Conservation (phyloP, 2,329 filamentous ascomycete species). For the Fusarium sarcochroum region DNA sequence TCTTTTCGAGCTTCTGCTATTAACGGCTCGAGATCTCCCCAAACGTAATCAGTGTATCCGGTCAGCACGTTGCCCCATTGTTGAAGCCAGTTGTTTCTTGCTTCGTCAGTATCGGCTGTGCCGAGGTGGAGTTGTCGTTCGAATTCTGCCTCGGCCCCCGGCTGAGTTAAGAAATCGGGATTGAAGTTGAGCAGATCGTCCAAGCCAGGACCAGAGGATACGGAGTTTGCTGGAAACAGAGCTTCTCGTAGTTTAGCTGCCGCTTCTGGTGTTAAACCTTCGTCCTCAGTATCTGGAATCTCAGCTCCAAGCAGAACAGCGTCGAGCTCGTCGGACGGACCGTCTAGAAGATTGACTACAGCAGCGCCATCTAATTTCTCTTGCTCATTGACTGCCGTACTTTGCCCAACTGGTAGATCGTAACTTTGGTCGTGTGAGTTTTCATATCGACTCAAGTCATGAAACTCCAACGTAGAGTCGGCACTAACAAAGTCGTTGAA, state of each 20-base stretch:
- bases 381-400: constrained; percentile 30
- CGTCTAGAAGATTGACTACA: constrained; percentile 56
- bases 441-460: constrained; percentile 4
- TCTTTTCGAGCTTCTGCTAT: constrained; percentile 70
- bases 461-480: constrained; percentile 26
- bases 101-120: constrained; percentile 54
- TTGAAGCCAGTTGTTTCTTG: constrained; percentile 63
- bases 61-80: constrained; percentile 71
- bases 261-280: constrained; percentile 49
- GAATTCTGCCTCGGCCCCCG: constrained; percentile 34
- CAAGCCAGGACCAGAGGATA: constrained; percentile 52
- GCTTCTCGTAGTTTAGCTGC: constrained; percentile 54
- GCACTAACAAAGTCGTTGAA: constrained; percentile 46
- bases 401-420: background rate
- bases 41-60: constrained; percentile 75
- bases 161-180: constrained; percentile 57
- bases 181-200: constrained; percentile 66
- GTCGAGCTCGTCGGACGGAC: constrained; percentile 42
- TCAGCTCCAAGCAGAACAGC: constrained; percentile 35
- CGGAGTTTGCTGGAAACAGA: constrained; percentile 53
- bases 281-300: constrained; percentile 44
- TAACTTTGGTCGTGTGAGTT: background rate
- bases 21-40: constrained; percentile 73
- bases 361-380: constrained; percentile 56
- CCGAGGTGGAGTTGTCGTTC: constrained; percentile 55